Conservation (phyloP, 345 rosid genomes). For the Abelmoschus esculentus region DNA sequence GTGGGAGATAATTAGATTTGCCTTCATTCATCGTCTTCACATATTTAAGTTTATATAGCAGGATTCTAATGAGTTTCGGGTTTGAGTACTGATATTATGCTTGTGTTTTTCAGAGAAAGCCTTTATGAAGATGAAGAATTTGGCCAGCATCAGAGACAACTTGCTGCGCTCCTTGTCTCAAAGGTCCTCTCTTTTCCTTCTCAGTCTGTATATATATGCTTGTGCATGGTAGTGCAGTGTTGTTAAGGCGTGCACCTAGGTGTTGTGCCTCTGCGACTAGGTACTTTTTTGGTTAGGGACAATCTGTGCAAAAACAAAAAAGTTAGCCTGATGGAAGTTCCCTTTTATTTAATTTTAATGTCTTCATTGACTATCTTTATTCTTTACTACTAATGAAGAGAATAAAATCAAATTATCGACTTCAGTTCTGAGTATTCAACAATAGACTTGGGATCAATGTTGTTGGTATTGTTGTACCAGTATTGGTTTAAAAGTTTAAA, state of each 20-base stretch:
- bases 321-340: background rate
- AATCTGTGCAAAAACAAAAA: background rate
- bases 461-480: background rate
- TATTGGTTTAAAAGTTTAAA: background rate
- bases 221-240: background rate
- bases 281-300: background rate
- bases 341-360: background rate
- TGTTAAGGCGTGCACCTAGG: background rate
- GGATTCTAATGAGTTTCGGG: background rate
- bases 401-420: background rate
- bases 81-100: background rate
- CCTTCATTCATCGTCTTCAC: no score
- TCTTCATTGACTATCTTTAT: background rate
- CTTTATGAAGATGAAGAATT: constrained; percentile 5
- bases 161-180: constrained; percentile 87
- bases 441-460: background rate
- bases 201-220: background rate
- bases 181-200: constrained; percentile 41
- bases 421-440: background rate
- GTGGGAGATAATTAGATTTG: no score
- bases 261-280: background rate
- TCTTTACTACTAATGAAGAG: background rate
- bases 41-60: background rate
- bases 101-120: constrained; percentile 14
- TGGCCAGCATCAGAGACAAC: constrained; percentile 71